These are phyloP conservation scores for Durio zibethinus DNA, from an alignment of 345 rosid genomes.

Conservation along the genomic window DNA sequence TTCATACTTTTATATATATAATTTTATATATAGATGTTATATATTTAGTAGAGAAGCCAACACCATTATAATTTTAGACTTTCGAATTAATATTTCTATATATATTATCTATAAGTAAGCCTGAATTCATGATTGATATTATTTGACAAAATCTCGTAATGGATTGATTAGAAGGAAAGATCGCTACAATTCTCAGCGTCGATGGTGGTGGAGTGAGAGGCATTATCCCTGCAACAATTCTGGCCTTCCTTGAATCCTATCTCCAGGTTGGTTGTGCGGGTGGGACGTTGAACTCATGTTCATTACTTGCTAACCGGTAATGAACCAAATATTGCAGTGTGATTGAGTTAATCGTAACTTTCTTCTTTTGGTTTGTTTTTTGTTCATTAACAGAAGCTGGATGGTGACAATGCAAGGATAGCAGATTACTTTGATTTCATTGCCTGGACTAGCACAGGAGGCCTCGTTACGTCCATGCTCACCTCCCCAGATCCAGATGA, in stretches of 20 bases:
- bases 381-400: constrained; percentile 31
- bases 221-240: constrained; percentile 16
- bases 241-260: constrained; percentile 20
- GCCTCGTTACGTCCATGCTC: constrained; percentile 51
- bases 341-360: not conserved
- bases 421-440: constrained; percentile 56
- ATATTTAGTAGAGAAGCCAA: too few relatives aligned
- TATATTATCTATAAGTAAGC: too few relatives aligned
- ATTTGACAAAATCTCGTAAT: not conserved
- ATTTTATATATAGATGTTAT: too few relatives aligned
- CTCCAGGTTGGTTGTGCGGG: too few relatives aligned
- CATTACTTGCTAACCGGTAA: too few relatives aligned
- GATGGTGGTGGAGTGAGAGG: constrained; percentile 24
- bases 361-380: not conserved
- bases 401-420: constrained; percentile 43
- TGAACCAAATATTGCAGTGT: too few relatives aligned
- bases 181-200: constrained; percentile 17
- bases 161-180: not conserved
- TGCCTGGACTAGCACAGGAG: constrained; percentile 51
- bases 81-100: too few relatives aligned
- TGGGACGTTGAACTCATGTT: too few relatives aligned
- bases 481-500: constrained; percentile 28
- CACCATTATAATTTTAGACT: too few relatives aligned
- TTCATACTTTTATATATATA: too few relatives aligned
- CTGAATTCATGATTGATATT: not conserved